Evolutionary conservation across 2,329 filamentous ascomycete species (phyloP).

Genomic region (Torrubiellomyces zombiae): DNA sequence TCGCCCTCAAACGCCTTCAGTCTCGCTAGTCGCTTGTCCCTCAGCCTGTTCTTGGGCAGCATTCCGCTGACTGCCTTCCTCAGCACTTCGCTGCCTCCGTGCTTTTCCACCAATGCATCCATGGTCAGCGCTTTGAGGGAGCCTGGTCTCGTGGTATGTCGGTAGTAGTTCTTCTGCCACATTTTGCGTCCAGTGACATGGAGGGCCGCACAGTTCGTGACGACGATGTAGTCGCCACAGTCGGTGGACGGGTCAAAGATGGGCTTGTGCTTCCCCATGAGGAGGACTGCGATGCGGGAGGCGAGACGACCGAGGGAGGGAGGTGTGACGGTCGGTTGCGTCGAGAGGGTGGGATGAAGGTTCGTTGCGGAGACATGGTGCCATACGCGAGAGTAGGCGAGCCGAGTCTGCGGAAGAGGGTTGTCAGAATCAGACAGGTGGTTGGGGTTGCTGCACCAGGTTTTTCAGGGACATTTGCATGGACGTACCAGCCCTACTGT

Average conservation of each 20-base stretch:
- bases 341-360: conserved; percentile 45
- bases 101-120: conserved; percentile 88
- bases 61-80: conserved; percentile 88
- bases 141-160: conserved; percentile 81
- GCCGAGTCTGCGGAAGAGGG: conserved; percentile 69
- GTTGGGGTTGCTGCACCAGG: not conserved
- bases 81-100: conserved; percentile 82
- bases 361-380: conserved; percentile 64
- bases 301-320: conserved; percentile 84
- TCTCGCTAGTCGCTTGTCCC: conserved; percentile 72
- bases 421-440: too few relatives aligned
- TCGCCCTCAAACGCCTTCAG: conserved; percentile 94
- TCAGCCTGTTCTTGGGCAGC: conserved; percentile 89
- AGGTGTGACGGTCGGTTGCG: conserved; percentile 37
- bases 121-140: conserved; percentile 78
- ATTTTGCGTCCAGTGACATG: conserved; percentile 85
- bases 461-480: not conserved
- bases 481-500: conserved; percentile 52
- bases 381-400: conserved; percentile 94
- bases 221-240: conserved; percentile 97
- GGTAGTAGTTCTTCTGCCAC: conserved; percentile 89
- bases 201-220: conserved; percentile 73
- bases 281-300: conserved; percentile 65
- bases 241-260: conserved; percentile 95
- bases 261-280: conserved; percentile 99